Evolutionary conservation across 2,329 filamentous ascomycete species (phyloP), one percentile per base, ranked within the genome.

Genomic region (Thelonectria discophora): DNA sequence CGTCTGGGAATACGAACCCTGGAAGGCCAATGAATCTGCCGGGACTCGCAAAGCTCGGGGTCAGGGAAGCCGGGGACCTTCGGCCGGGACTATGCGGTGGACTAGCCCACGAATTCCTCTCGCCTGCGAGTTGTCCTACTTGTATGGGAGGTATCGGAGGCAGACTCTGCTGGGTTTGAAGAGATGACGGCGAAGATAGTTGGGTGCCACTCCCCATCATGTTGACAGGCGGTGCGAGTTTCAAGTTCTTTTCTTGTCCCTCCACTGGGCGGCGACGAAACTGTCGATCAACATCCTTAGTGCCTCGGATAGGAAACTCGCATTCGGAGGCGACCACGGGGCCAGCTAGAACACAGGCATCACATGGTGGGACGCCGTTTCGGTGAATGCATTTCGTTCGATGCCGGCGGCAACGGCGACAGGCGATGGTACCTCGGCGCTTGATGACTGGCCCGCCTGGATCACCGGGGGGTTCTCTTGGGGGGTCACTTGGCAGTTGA

Each of bases 381-480:
- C 60, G 40, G 58, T 71, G 68, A 20, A 67, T 48, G 52, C 69
- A 72, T 58, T 67, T 72, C 8, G 67, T 65, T 7, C 69, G 62
- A 2, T 67, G 55, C 15, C 69, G 64, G n/a, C 69, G 67, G 57
- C 68, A 72, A 34, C 49, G 21, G 15, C 47, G 43, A 32, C 67
- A 72, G 30, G 69, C 69, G 12, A 66, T 61, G 6, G 64, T 61
- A 30, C 67, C 65, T 21, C 69, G 64, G 18, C 65, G 66, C 45
- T 60, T 64, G 30, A 55, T 42, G 15, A 17, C 39, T 51, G 45
- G 5, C 17, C 3, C 17, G 51, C 47, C 10, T 5, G 32, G 34
- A 49, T 40, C 10, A 32, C 12, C 11, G 57, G 55, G n/a, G 43
- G 18, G 21, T n/a, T 46, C 8, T 24, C 32, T 27, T 21, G 24